Conservation (phyloP, 1,284 basidiomycete genomes). For the Clitocybe nebularis region DNA sequence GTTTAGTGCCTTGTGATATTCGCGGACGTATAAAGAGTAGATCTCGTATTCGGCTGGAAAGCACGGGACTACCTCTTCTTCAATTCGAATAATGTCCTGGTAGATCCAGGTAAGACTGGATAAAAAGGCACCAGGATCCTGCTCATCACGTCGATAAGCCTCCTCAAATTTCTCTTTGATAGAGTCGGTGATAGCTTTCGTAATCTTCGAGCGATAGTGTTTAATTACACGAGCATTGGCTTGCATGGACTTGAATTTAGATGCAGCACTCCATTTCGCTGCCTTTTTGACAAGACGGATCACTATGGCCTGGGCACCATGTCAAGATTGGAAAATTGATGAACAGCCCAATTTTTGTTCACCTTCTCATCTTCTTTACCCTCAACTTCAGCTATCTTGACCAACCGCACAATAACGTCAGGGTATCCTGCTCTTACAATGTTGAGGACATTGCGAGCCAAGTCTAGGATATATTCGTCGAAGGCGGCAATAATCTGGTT, state of each 20-base stretch:
- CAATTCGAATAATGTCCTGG: constrained; percentile 89
- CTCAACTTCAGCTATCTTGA: constrained; percentile 95
- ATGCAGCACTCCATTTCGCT: constrained; percentile 82
- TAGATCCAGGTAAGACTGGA: constrained; percentile 88
- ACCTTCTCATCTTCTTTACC: constrained; percentile 94
- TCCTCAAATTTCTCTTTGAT: constrained; percentile 74
- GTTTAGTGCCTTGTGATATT: constrained; percentile 92
- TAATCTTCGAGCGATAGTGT: constrained; percentile 91
- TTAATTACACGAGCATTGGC: constrained; percentile 94
- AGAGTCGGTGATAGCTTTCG: constrained; percentile 76
- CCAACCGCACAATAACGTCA: constrained; percentile 84
- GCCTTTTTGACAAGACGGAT: constrained; percentile 93
- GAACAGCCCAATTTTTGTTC: too few relatives aligned
- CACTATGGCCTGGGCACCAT: constrained; percentile 79
- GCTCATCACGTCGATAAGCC: constrained; percentile 60
- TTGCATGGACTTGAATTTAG: constrained; percentile 88
- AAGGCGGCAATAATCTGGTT: constrained; percentile 81
- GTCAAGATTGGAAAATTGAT: too few relatives aligned
- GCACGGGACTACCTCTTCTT: constrained; percentile 82
- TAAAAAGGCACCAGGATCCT: constrained; percentile 73
- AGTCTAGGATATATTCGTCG: constrained; percentile 81
- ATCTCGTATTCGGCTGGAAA: constrained; percentile 95
- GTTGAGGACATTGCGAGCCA: constrained; percentile 77
- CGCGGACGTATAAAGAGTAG: constrained; percentile 78
- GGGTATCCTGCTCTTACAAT: constrained; percentile 78